Conservation (phyloP, 2,329 filamentous ascomycete genomes). For the Hymenoscyphus salicellus region DNA sequence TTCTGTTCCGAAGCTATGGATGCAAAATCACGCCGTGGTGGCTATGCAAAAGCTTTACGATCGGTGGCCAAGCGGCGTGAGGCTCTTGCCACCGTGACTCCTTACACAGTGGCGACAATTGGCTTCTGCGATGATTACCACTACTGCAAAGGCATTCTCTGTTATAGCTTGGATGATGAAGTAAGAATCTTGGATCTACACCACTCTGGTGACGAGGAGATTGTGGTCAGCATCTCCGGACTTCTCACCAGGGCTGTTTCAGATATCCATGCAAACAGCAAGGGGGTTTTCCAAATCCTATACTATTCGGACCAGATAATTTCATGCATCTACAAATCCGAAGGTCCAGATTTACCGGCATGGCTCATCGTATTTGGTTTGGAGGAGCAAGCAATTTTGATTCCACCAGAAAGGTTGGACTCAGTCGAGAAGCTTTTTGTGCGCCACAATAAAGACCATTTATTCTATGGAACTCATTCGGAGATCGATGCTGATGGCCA, state of each 20-base stretch:
- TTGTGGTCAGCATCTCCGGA: constrained; percentile 52
- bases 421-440: constrained; percentile 61
- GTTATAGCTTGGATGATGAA: constrained; percentile 53
- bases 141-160: constrained; percentile 62
- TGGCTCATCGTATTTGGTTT: constrained; percentile 55
- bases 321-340: constrained; percentile 53
- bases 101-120: constrained; percentile 59
- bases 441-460: constrained; percentile 57
- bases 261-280: constrained; percentile 37
- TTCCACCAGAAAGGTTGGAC: constrained; percentile 40
- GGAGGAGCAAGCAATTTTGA: constrained; percentile 40
- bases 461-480: constrained; percentile 66
- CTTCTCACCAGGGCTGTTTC: constrained; percentile 40
- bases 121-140: constrained; percentile 60
- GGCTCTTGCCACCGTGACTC: constrained; percentile 58
- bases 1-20: constrained; percentile 29
- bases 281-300: constrained; percentile 52
- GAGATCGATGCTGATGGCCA: constrained; percentile 51
- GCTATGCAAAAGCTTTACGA: constrained; percentile 54
- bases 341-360: constrained; percentile 38
- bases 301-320: constrained; percentile 57
- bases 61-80: constrained; percentile 58
- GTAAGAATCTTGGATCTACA: constrained; percentile 61
- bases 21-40: constrained; percentile 18
- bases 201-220: constrained; percentile 46